Percentiles rank a stretch among this genome's conserved stretches.
Evolutionary conservation across 2,329 filamentous ascomycete genomes (phyloP).

Genomic region (Hypoxylon sp.): DNA sequence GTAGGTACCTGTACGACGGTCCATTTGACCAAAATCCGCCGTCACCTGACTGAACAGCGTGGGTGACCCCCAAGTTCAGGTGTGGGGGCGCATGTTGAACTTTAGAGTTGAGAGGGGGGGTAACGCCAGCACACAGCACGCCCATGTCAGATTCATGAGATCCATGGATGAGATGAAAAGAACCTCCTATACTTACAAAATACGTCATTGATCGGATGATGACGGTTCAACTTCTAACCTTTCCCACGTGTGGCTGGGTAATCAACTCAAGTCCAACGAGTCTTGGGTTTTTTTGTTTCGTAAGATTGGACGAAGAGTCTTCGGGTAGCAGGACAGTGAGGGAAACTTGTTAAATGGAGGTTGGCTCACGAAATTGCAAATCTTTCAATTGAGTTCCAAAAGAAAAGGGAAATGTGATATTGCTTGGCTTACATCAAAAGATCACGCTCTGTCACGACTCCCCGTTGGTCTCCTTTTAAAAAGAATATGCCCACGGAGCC

Average conservation of each 20-base stretch:
- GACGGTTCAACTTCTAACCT: neutral
- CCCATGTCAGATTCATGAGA: neutral
- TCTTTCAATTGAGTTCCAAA: neutral
- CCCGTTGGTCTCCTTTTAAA: constrained; percentile 4
- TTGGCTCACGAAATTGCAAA: neutral
- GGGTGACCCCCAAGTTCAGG: too few species aligned
- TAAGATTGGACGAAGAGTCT: neutral
- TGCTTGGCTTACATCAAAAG: neutral
- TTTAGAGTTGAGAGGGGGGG: too few species aligned
- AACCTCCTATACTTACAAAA: neutral
- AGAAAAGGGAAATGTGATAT: neutral
- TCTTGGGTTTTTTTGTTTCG: neutral
- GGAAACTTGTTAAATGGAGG: too few species aligned
- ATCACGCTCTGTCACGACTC: neutral
- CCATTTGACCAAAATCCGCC: too few species aligned
- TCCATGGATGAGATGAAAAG: neutral
- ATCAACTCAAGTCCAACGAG: too few species aligned
- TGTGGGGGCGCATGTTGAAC: too few species aligned
- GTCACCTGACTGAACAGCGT: too few species aligned
- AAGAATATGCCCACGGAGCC: constrained; percentile 17
- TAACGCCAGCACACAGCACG: too few species aligned
- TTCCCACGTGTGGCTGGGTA: too few species aligned
- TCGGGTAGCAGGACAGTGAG: neutral
- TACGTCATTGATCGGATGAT: neutral
- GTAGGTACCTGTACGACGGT: too few species aligned